These are phyloP conservation scores for Herpotrichia juniperi DNA, from an alignment of 2,329 filamentous ascomycete species.

Conservation along the genomic window DNA sequence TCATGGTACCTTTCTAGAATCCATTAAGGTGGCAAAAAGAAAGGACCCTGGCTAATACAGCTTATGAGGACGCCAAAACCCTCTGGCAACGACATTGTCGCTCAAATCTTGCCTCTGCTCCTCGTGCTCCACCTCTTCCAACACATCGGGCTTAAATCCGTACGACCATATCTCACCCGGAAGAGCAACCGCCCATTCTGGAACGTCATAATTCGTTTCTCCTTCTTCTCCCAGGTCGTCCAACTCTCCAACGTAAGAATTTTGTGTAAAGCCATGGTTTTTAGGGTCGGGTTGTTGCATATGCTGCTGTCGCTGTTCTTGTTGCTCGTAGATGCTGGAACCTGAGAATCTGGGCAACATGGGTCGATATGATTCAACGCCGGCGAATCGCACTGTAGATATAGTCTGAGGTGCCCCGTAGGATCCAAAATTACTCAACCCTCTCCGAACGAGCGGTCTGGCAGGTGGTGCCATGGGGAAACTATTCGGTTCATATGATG, in stretches of 20 bases:
- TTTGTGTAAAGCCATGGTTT: background rate
- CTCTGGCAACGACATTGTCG: slow-evolving; percentile 27
- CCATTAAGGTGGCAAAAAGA: too few species aligned
- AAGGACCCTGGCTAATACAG: slow-evolving; percentile 45
- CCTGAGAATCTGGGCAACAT: slow-evolving; percentile 18
- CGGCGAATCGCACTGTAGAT: slow-evolving; percentile 23
- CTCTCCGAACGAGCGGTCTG: background rate
- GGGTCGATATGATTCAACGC: slow-evolving; percentile 8
- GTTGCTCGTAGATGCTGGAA: slow-evolving; percentile 34
- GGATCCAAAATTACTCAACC: background rate
- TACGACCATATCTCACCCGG: slow-evolving; percentile 3
- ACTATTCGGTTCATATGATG: background rate
- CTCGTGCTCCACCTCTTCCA: background rate
- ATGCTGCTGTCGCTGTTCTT: slow-evolving; percentile 22
- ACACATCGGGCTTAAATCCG: background rate
- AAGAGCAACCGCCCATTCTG: slow-evolving; percentile 8
- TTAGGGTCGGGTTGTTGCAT: background rate
- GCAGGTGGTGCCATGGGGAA: background rate
- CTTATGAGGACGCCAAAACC: slow-evolving; percentile 54
- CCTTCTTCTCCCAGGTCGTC: slow-evolving; percentile 11
- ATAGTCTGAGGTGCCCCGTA: slow-evolving; percentile 3
- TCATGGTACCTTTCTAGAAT: too few species aligned
- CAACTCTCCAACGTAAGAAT: slow-evolving; percentile 3
- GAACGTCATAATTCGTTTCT: slow-evolving; percentile 10
- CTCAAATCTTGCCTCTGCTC: background rate